Base-by-base conservation (phyloP, 441 rosid species). In the Macaranga tanarius region DNA sequence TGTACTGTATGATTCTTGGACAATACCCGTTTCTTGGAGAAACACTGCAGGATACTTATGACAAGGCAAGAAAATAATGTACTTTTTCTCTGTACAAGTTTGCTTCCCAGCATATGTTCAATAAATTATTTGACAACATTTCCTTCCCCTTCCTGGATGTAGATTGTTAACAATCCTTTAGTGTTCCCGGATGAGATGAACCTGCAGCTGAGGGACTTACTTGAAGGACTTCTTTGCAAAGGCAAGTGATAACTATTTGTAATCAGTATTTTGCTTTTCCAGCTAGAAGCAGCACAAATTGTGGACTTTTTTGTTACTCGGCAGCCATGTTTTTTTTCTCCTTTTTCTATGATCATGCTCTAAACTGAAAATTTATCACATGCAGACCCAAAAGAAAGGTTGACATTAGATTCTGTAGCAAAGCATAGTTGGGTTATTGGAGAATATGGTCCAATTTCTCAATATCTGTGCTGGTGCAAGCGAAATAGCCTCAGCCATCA, bases 161-260 rank as follows among this genome's bases (percentile, higher is more conserved):
- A 95, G 98, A 95, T 95, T 66, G 99, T 92, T 65, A 82, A 88
- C 76, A 87, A 84, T 78, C 87, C 93, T 58, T 69, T 95, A 77
- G 77, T 73, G 68, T 81, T 95, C 64, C 96, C 96, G 3, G 80
- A 80, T 78, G 86, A 80, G 65, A 64, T 95, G 89, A 88, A 88
- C 79, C 86, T 92, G 7, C 86, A 77, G 63, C 85, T 95, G 59
- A 84, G 80, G 82, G 86, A 83, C 79, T 85, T 95, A 72, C 76
- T 95, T 45, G 90, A 89, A 80, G 97, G 98, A 61, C 89, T 95
- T 65, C 98, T 95, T 75, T 86, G 92, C 88, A 95, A 95, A 87
- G 92, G 99, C 87, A 65, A 71, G 89, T 76, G 13, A 22, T 56
- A 42, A 60, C 31, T n/a, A 15, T 67, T 69, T 17, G 11, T 51